Base-by-base conservation (phyloP, 306 rosid genomes). In the Prunus kanzakura region DNA sequence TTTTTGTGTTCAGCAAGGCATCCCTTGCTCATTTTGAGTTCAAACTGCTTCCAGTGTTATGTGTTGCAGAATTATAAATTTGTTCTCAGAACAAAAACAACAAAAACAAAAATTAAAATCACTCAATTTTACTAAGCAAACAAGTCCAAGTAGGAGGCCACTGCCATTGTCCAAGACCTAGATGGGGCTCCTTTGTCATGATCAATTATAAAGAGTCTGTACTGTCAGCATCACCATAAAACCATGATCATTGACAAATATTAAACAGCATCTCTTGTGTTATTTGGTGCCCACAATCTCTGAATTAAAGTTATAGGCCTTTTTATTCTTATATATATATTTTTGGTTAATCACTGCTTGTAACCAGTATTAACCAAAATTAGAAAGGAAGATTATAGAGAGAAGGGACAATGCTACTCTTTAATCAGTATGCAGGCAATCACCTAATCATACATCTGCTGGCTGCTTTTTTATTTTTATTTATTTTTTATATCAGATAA, bases 181-280 rank as follows among this genome's bases (percentile, higher is more conserved):
- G 25, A 79, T 81, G 66, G 69, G 85, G 87, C 69, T 78, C 82
- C 84, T 47, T 58, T 67, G 83, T 74, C 75, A 58, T 67, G 79
- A 73, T 69, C 66, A 43, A 68, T 35, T 4, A 32, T 78, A 64
- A 63, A 55, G 67, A 76, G 69, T 80, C 41, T 75, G 77, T 74
- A 56, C 64, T 56, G 82, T 87, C 84, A 75, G 81, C 72, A 84
- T 84, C 80, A 73, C 66, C 32, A 30, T 50, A 60, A 49, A 67
- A 79, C 82, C 66, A 57, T 75, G 71, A 77, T 76, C 74, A 43
- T 75, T 82, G 81, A 76, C 80, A 84, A 57, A 51, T 64, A 78
- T 78, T 63, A 47, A 54, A 56, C 49, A 71, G 49, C 51, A 20
- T 69, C 80, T 43, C 11, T 27, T 13, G 52, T 55, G 62, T 69